Percentiles rank a stretch among this genome's conserved stretches.
Evolutionary conservation across 1,284 basidiomycete genomes (phyloP).

Genomic region (Coniophora puteana): DNA sequence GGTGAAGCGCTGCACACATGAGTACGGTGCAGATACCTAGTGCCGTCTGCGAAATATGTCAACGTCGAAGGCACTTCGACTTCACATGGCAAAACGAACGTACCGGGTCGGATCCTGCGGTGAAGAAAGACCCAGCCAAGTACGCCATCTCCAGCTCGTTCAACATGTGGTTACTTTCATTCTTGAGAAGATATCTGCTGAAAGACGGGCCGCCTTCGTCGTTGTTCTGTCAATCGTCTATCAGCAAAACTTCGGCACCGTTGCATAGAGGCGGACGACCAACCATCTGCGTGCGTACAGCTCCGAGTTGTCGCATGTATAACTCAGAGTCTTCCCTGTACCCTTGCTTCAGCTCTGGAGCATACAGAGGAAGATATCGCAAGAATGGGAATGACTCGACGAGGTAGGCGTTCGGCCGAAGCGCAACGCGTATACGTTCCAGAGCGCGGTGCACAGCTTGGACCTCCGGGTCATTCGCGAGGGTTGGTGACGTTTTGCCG

Average conservation of each 20-base stretch:
- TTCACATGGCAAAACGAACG: background rate
- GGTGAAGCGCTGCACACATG: constrained; percentile 38
- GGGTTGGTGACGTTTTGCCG: constrained; percentile 16
- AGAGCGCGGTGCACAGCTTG: background rate
- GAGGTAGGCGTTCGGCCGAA: constrained; percentile 4
- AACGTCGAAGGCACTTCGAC: background rate
- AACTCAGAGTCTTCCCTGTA: constrained; percentile 33
- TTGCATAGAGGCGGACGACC: constrained; percentile 9
- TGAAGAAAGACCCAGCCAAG: constrained; percentile 32
- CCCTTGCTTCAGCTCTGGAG: constrained; percentile 22
- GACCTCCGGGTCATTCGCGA: constrained; percentile 3
- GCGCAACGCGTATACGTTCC: background rate
- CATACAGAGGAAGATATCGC: constrained; percentile 31
- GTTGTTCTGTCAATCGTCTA: background rate
- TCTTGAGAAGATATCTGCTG: constrained; percentile 26
- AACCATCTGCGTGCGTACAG: constrained; percentile 26
- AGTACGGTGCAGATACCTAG: constrained; percentile 33
- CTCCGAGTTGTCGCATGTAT: constrained; percentile 27
- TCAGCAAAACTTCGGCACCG: background rate
- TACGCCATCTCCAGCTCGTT: constrained; percentile 30
- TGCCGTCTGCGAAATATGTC: constrained; percentile 22
- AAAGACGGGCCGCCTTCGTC: constrained; percentile 14
- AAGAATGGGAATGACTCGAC: constrained; percentile 28
- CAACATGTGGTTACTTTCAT: constrained; percentile 21
- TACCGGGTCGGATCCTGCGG: constrained; percentile 32